Percentiles rank a stretch among this genome's conserved stretches.
Evolutionary conservation across 805 yeast species (phyloP).

Genomic region (Lipomyces sp.): DNA sequence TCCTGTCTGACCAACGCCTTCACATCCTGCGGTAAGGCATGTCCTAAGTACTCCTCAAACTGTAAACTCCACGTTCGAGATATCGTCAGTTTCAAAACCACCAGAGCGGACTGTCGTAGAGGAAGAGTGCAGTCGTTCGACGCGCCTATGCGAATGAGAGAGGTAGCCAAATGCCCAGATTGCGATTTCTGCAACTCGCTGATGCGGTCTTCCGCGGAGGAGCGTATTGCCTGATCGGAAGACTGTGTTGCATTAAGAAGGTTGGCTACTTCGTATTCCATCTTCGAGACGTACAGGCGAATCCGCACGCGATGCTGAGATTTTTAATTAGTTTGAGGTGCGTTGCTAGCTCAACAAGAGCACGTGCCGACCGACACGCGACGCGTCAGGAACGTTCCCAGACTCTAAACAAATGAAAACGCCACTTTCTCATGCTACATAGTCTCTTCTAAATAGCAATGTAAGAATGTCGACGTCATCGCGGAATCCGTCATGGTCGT

Average conservation of each 20-base stretch:
- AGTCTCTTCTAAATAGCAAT: too few species aligned
- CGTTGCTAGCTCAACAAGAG: too few species aligned
- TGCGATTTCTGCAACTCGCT: constrained; percentile 5
- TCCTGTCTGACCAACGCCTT: constrained; percentile 11
- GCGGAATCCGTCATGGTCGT: constrained; percentile 10
- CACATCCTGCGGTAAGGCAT: constrained; percentile 10
- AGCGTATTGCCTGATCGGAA: constrained; percentile 14
- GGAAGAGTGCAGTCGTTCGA: constrained; percentile 3
- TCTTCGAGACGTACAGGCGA: not conserved
- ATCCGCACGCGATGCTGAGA: too few species aligned
- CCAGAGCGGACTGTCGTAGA: constrained; percentile 21
- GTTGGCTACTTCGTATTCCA: constrained; percentile 18
- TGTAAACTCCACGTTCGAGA: constrained; percentile 26
- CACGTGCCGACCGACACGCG: too few species aligned
- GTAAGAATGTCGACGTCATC: not conserved
- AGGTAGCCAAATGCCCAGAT: constrained; percentile 8
- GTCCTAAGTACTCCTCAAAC: constrained; percentile 23
- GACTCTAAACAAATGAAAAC: not conserved
- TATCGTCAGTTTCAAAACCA: constrained; percentile 16
- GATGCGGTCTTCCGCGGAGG: constrained; percentile 15
- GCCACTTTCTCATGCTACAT: too few species aligned
- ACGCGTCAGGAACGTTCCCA: not conserved
- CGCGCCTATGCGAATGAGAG: constrained; percentile 11
- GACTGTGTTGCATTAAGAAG: constrained; percentile 22
- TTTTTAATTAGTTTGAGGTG: too few species aligned